These are phyloP conservation scores for Nicotiana noctiflora DNA, from an alignment of 257 asterid genomes.

Conservation along the genomic window DNA sequence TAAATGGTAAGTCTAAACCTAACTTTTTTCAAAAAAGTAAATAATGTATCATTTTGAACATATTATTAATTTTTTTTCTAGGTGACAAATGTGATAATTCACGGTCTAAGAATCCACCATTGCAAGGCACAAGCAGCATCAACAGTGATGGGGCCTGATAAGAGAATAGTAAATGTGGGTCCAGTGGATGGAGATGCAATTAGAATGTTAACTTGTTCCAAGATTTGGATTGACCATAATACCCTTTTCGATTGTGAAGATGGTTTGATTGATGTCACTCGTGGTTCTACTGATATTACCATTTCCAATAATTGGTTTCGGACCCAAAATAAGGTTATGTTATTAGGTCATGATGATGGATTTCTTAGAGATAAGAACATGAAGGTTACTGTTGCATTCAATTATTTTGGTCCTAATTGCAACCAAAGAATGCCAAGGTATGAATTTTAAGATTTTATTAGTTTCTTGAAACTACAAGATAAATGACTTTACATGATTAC, in stretches of 20 bases:
- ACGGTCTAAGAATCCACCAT: slow-evolving; percentile 53
- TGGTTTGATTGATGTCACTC: slow-evolving; percentile 69
- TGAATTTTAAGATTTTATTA: neutral
- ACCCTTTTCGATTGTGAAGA: slow-evolving; percentile 53
- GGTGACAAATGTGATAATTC: slow-evolving; percentile 74
- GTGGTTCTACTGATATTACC: slow-evolving; percentile 71
- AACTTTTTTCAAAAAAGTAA: too few relatives aligned
- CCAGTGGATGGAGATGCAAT: slow-evolving; percentile 73
- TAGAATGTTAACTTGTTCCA: slow-evolving; percentile 46
- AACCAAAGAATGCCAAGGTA: slow-evolving; percentile 87
- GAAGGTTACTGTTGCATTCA: slow-evolving; percentile 79
- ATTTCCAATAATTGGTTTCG: slow-evolving; percentile 77
- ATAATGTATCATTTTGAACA: too few relatives aligned
- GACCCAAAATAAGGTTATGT: slow-evolving; percentile 72
- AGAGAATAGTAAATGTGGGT: slow-evolving; percentile 36
- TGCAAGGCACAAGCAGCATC: slow-evolving; percentile 54
- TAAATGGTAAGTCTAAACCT: too few relatives aligned
- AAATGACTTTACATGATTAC: neutral
- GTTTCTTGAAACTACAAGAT: neutral
- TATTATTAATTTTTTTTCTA: neutral
- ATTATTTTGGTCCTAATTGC: slow-evolving; percentile 79
- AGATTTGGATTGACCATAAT: slow-evolving; percentile 80
- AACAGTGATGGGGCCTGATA: slow-evolving; percentile 42
- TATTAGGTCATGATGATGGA: slow-evolving; percentile 76
- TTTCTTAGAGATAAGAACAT: slow-evolving; percentile 46